Evolutionary conservation across 495 filamentous ascomycete genomes (phyloP).

Genomic region (Penicillium nucicola): DNA sequence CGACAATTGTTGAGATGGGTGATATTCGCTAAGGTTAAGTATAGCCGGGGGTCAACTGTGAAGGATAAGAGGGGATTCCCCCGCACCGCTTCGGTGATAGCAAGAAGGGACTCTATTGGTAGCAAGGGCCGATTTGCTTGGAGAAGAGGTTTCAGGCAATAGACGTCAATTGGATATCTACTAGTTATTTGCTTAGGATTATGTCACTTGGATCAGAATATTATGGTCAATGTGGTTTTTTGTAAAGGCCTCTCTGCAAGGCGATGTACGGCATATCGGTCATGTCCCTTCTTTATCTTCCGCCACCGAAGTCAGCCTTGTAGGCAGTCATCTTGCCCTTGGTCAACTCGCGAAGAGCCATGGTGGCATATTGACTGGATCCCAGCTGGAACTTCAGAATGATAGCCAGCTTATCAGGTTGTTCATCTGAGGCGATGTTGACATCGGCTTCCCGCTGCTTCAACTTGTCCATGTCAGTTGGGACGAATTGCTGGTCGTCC

Average conservation of each 20-base stretch:
- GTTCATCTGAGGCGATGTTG: conserved; percentile 2
- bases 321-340: conserved; percentile 62
- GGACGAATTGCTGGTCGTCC: conserved; percentile 78
- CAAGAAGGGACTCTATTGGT: no score
- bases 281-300: conserved; percentile 25
- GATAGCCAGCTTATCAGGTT: conserved; percentile 65
- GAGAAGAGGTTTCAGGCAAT: no score
- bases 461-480: conserved; percentile 72
- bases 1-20: conserved; percentile 3
- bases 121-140: no score
- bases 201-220: background rate
- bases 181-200: background rate
- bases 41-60: conserved; percentile 15
- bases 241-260: background rate
- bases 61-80: no score
- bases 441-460: conserved; percentile 5
- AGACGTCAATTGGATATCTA: no score
- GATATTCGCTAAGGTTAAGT: conserved; percentile 21
- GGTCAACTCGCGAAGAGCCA: conserved; percentile 86
- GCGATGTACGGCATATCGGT: background rate
- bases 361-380: conserved; percentile 88
- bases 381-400: conserved; percentile 82
- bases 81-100: no score
- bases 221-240: background rate
- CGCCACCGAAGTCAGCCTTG: conserved; percentile 60